Evolutionary conservation across 2,329 filamentous ascomycete species (phyloP), one percentile per base, ranked within the genome.

Genomic region (Trichoderma oligosporum): DNA sequence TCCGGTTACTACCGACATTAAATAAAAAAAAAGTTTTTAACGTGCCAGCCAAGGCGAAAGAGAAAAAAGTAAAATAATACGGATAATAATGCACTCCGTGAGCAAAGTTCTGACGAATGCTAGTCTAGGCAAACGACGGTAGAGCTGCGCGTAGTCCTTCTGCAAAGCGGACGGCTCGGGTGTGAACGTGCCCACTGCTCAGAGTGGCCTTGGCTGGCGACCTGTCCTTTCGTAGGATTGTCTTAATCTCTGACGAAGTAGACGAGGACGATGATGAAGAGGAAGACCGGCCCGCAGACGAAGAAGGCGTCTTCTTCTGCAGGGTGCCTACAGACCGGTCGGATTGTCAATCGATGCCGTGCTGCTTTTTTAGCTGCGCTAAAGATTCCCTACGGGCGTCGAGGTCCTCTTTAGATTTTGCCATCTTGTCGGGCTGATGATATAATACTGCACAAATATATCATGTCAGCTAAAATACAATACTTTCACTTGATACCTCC

Each of bases 291-390:
- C 80, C 82, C 80, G 79, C 79, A 79, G 80, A 81, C 74, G 70
- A 72, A 68, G 75, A 73, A 66, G 66, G 62, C 65, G 69, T 71
- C 68, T 77, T 71, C 67, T 71, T 71, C 64, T 66, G 70, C 71
- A 71, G 72, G 71, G 68, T 73, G 70, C 81, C 82, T 73, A 74
- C 78, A 82, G 82, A 77, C 83, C 83, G 84, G 84, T 87, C 84
- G 81, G 80, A 83, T 83, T 84, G 84, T 93, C 91, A 99, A 86
- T 97, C 93, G 82, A 97, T 97, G 73, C 92, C 93, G 77, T 99
- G 91, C 76, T 97, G 90, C 73, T 88, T 85, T 81, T 99, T 99
- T 79, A 97, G 86, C 80, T 91, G 89, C 84, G 96, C 93, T 89
- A 99, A 86, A 81, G 93, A 94, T 75, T 96, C 90, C 78, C 94